A percentile compares a stretch with the other conserved stretches of the same genome.
phyloP scores from a whole-genome alignment of 2,329 filamentous ascomycete species.

The Epichloe elymi region DNA sequence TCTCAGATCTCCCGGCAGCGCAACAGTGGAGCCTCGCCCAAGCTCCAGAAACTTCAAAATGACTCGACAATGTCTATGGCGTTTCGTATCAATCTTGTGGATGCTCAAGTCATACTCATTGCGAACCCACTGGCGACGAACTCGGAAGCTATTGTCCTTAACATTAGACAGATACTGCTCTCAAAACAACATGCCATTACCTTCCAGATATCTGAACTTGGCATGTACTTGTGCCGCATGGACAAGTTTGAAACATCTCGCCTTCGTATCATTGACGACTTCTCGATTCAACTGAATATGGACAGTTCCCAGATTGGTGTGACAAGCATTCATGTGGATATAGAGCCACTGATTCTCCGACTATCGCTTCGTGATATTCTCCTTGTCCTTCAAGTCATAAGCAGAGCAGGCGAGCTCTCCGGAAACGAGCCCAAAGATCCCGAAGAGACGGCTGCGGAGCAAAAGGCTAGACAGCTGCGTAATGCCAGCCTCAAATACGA shows the following conservation, averaged over 20 bases:
- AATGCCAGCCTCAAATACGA: slow-evolving; percentile 37
- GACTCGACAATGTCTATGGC: slow-evolving; percentile 54
- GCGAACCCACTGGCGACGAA: slow-evolving; percentile 82
- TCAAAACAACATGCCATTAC: slow-evolving; percentile 91
- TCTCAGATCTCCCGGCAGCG: slow-evolving; percentile 16
- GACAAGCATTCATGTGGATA: slow-evolving; percentile 71
- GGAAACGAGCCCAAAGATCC: slow-evolving; percentile 39
- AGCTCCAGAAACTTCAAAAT: slow-evolving; percentile 5
- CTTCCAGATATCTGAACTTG: slow-evolving; percentile 82
- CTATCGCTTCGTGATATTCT: slow-evolving; percentile 90
- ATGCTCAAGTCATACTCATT: slow-evolving; percentile 92
- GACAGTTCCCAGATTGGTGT: slow-evolving; percentile 51
- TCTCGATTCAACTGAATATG: slow-evolving; percentile 80
- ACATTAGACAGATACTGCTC: slow-evolving; percentile 83
- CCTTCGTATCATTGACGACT: slow-evolving; percentile 89
- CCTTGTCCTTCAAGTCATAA: slow-evolving; percentile 82
- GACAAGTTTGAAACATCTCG: slow-evolving; percentile 87
- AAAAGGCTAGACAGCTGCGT: slow-evolving; percentile 42
- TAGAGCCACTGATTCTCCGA: slow-evolving; percentile 83
- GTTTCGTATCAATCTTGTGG: slow-evolving; percentile 86
- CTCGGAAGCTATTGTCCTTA: slow-evolving; percentile 90
- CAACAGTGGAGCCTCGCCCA: slow-evolving; percentile 3
- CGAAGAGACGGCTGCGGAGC: slow-evolving; percentile 29
- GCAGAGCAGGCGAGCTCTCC: slow-evolving; percentile 79
- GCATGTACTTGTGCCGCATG: slow-evolving; percentile 99